These are phyloP conservation scores for Aspergillus sp. DNA, from an alignment of 2,329 filamentous ascomycete species.

Conservation along the genomic window DNA sequence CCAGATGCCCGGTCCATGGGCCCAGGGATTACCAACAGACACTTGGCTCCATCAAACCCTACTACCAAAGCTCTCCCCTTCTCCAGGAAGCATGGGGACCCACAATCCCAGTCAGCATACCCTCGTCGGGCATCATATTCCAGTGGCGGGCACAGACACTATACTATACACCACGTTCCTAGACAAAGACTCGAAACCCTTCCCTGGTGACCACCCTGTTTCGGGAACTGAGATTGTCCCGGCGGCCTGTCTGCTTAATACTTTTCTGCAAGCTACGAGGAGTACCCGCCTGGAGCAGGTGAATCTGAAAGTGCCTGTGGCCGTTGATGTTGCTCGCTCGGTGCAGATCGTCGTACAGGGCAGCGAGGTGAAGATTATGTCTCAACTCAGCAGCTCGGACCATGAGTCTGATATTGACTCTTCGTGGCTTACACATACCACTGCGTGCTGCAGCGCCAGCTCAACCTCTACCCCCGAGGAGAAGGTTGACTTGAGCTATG, in stretches of 20 bases:
- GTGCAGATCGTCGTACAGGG: slow-evolving; percentile 39
- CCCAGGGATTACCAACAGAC: background rate
- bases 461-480: background rate
- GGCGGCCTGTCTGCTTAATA: slow-evolving; percentile 45
- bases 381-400: slow-evolving; percentile 26
- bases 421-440: slow-evolving; percentile 21
- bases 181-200: slow-evolving; percentile 41
- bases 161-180: slow-evolving; percentile 38
- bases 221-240: slow-evolving; percentile 47
- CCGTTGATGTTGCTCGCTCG: slow-evolving; percentile 34
- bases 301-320: slow-evolving; percentile 33
- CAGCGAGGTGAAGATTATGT: slow-evolving; percentile 33
- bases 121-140: slow-evolving; percentile 33
- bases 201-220: slow-evolving; percentile 43
- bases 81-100: background rate
- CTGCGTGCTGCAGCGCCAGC: background rate
- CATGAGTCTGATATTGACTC: background rate
- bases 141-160: slow-evolving; percentile 28
- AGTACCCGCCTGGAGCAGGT: slow-evolving; percentile 32
- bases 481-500: slow-evolving; percentile 3
- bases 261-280: slow-evolving; percentile 35
- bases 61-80: background rate
- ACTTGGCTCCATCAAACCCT: background rate
- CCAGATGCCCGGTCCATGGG: background rate
- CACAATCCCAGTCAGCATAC: slow-evolving; percentile 23